Evolutionary conservation across 164 flowering plant species (phyloP).

Genomic region (Warburgia ugandensis): DNA sequence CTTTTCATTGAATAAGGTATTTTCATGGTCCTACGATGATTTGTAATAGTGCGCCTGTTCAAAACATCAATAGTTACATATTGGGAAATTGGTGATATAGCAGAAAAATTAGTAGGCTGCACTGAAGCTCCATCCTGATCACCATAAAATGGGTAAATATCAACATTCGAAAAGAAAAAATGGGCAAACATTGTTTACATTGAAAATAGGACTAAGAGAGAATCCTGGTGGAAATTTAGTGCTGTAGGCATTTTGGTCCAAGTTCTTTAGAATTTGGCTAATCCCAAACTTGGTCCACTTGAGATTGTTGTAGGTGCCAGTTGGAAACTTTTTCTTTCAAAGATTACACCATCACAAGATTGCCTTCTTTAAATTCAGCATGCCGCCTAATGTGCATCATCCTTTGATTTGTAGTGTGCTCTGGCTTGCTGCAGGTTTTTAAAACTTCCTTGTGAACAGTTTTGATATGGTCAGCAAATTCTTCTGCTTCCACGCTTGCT

Average conservation of each 20-base stretch:
- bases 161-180: too few relatives aligned
- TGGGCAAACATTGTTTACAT: too few relatives aligned
- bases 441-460: not conserved
- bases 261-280: not conserved
- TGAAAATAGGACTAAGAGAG: not conserved
- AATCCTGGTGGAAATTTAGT: not conserved
- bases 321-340: not conserved
- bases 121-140: not conserved
- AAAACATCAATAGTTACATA: not conserved
- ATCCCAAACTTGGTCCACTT: not conserved
- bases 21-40: not conserved
- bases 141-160: not conserved
- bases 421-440: conserved; percentile 1
- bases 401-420: not conserved
- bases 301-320: not conserved
- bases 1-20: not conserved
- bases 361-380: not conserved
- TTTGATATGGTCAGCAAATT: conserved; percentile 5
- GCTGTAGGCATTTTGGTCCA: not conserved
- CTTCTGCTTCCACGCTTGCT: conserved; percentile 4
- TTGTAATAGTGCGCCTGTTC: not conserved
- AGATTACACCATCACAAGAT: conserved; percentile 5
- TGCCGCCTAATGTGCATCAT: not conserved
- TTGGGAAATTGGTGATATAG: not conserved
- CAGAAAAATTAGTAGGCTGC: not conserved